Evolutionary conservation across 148 eudicot species (phyloP), one percentile per base, ranked within the genome.

Genomic region (Amaranthus palmeri): DNA sequence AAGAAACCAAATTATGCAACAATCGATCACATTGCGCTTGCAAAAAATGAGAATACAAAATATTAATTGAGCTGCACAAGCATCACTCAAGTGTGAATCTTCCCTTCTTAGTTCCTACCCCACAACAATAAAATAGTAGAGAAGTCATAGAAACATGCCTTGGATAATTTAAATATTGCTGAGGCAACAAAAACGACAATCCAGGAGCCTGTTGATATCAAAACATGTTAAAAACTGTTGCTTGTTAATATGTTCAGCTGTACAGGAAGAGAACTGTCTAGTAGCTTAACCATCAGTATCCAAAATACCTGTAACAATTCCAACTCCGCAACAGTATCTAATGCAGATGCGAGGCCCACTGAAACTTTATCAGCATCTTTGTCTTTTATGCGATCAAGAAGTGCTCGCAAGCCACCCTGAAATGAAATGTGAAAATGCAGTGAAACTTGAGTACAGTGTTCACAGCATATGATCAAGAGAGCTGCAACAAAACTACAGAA

Each of bases 351-450:
- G 50, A 93, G 97, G 72, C 84, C 82, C 53, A 89, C 76, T 43
- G 98, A 93, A 76, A 93, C 97, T 79, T 77, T 87, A 79, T 91
- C 98, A 68, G 98, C 78, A 74, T 93, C 91, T 80, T 93, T 85
- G 66, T 93, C 93, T 75, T 88, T 86, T 45, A 93, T 88, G 66
- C 72, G 59, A 56, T 81, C 79, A n/a, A 93, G 87, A 65, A 93
- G 96, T 51, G 76, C 68, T 82, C 86, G 82, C 83, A 93, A 81
- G 55, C 96, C 88, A 81, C 87, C 96, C 98, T 93, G 77, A 53
- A 73, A 57, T 13, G 40, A 5, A 54, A 51, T 55, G 10, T 10
- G 47, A 36, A 61, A 47, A 10, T 54, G 47, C 48, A 6, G 57
- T 25, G 43, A 74, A 25, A 12, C 54, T 69, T 47, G 48, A 44